Conservation (phyloP, 495 filamentous ascomycete genomes). For the Talaromyces trachyspermus region DNA sequence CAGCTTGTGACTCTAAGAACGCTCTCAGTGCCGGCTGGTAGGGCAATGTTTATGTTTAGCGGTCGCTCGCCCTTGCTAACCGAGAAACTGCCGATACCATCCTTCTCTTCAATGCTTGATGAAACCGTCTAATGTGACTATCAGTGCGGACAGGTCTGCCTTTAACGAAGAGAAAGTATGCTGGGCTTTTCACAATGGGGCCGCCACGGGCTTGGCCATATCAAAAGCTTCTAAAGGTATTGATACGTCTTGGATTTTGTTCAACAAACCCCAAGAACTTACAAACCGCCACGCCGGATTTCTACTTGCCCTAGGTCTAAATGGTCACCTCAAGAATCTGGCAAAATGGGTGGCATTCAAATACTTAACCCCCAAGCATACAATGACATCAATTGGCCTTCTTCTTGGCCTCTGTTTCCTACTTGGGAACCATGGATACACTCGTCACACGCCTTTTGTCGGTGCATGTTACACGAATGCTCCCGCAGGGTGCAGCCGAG, state of each 20-base stretch:
- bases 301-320: slow-evolving; percentile 83
- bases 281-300: slow-evolving; percentile 93
- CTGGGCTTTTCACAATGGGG: slow-evolving; percentile 97
- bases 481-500: slow-evolving; percentile 85
- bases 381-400: slow-evolving; percentile 96
- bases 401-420: slow-evolving; percentile 86
- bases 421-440: slow-evolving; percentile 93
- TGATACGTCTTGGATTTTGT: slow-evolving; percentile 96
- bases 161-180: slow-evolving; percentile 92
- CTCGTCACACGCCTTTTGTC: slow-evolving; percentile 90
- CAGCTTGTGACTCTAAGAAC: slow-evolving; percentile 80
- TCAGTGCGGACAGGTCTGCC: slow-evolving; percentile 72
- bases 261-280: slow-evolving; percentile 90
- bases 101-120: slow-evolving; percentile 87
- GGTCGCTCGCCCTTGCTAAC: slow-evolving; percentile 78
- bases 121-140: slow-evolving; percentile 81
- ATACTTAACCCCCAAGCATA: slow-evolving; percentile 95
- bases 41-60: slow-evolving; percentile 77
- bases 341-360: slow-evolving; percentile 99
- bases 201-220: slow-evolving; percentile 82
- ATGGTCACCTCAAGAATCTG: slow-evolving; percentile 84
- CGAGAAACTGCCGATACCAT: slow-evolving; percentile 77
- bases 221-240: slow-evolving; percentile 86
- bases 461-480: slow-evolving; percentile 92
- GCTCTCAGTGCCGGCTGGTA: slow-evolving; percentile 75